Evolutionary conservation across 768 basidiomycete genomes (phyloP), one percentile per base, ranked within the genome.

Genomic region (Termitomyces sp.): DNA sequence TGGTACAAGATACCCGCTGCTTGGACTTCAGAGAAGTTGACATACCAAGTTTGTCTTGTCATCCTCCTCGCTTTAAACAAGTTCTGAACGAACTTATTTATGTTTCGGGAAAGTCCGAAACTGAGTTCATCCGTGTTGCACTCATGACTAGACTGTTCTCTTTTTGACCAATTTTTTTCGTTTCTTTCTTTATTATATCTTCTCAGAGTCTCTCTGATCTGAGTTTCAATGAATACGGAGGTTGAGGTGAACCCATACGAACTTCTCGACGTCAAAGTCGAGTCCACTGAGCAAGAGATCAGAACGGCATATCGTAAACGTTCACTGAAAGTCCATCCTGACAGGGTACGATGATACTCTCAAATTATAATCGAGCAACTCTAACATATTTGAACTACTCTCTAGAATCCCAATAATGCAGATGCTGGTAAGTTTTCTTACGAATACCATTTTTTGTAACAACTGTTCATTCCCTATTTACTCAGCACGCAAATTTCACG

Each of bases 251-350:
- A 87, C 64, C 83, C 92, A 0, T 94, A 93, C 67, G 87, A 91
- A 53, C 74, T 92, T 0, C 74, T 93, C 1, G 80, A 76, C 3
- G 62, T 92, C 32, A 74, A 75, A 6, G 64, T 76, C 41, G 88
- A 90, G 61, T 79, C 86, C 18, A 87, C 87, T 32, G 90, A 92
- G 58, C 80, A 83, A 52, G 90, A 92, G 61, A 89, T 94, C 54
- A 79, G 82, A 57, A 89, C 85, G 3, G 90, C 91, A 0, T 94
- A 92, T 63, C 80, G 91, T 41, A 79, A 89, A 58, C 77, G 83
- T 30, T 92, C 92, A 1, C 78, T 91, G 64, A 92, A 91, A 74
- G 89, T 92, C 36, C 92, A 94, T 72, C 92, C 92, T 30, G 92
- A 93, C 67, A 82, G 90, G 66, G 91, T 91, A 62, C 60, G 82